phyloP scores from a whole-genome alignment of 768 basidiomycete genomes.

The Kwoniella sp. region DNA sequence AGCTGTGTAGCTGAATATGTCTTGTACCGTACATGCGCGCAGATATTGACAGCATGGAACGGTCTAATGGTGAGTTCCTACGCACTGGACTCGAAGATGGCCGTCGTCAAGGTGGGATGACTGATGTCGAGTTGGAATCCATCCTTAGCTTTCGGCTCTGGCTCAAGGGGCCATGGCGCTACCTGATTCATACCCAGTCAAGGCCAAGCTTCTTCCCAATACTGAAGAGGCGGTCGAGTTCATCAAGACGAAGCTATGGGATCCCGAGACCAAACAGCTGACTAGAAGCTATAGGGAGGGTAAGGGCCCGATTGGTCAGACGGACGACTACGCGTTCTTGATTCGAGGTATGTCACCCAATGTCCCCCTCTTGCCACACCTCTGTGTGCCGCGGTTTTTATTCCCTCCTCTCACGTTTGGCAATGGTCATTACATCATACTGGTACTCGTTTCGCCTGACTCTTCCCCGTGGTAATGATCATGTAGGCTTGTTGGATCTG shows the following conservation, averaged over 20 bases:
- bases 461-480: too few relatives aligned
- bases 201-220: conserved; percentile 11
- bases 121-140: background rate
- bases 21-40: background rate
- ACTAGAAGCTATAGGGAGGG: conserved; percentile 57
- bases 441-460: too few relatives aligned
- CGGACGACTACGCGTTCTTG: conserved; percentile 60
- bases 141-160: conserved; percentile 37
- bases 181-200: conserved; percentile 34
- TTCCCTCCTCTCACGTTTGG: too few relatives aligned
- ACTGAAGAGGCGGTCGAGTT: conserved; percentile 37
- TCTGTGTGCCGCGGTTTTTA: too few relatives aligned
- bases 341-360: conserved; percentile 28
- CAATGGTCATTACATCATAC: too few relatives aligned
- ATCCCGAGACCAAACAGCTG: conserved; percentile 42
- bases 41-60: conserved; percentile 59
- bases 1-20: background rate
- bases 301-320: conserved; percentile 56
- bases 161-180: conserved; percentile 35
- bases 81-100: too few relatives aligned
- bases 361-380: too few relatives aligned
- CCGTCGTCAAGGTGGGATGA: too few relatives aligned
- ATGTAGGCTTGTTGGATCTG: conserved; percentile 56
- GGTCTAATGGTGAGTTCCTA: conserved; percentile 57
- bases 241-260: conserved; percentile 41